Conservation (phyloP, 2,329 filamentous ascomycete species). For the Fusarium veterinarium region DNA sequence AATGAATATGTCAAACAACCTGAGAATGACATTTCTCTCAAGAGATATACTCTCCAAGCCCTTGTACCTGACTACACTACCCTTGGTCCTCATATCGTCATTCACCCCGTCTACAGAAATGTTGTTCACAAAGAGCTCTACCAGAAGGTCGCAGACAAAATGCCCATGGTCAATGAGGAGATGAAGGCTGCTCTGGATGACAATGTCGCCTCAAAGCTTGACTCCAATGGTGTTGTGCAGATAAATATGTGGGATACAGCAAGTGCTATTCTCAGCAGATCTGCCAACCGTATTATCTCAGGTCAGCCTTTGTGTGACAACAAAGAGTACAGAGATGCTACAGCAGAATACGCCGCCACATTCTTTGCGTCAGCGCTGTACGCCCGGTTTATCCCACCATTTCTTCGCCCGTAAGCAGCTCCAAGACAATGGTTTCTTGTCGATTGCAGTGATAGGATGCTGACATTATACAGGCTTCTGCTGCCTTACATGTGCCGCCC, state of each 20-base stretch:
- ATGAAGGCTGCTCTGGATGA: slow-evolving; percentile 18
- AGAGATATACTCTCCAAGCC: slow-evolving; percentile 26
- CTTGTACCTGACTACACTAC: slow-evolving; percentile 24
- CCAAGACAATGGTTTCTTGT: neutral
- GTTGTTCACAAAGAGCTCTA: slow-evolving; percentile 24
- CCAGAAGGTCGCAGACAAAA: slow-evolving; percentile 22
- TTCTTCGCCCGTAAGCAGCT: slow-evolving; percentile 20
- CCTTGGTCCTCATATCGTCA: slow-evolving; percentile 21
- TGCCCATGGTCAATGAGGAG: slow-evolving; percentile 25
- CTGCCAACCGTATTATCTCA: slow-evolving; percentile 29
- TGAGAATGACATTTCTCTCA: slow-evolving; percentile 25
- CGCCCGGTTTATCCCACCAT: slow-evolving; percentile 25
- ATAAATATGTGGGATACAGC: slow-evolving; percentile 31
- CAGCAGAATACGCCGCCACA: slow-evolving; percentile 21
- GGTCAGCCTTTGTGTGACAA: slow-evolving; percentile 25
- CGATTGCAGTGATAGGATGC: neutral
- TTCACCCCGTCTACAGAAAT: slow-evolving; percentile 26
- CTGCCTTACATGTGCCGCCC: slow-evolving; percentile 26
- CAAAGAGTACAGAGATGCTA: slow-evolving; percentile 25
- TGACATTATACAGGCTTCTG: slow-evolving; percentile 6
- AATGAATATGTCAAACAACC: slow-evolving; percentile 28
- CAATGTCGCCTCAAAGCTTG: slow-evolving; percentile 15
- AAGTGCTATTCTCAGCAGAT: slow-evolving; percentile 21
- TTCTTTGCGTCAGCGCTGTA: slow-evolving; percentile 27
- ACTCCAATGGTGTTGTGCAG: neutral